Evolutionary conservation across 2,329 filamentous ascomycete genomes (phyloP).

Genomic region (Chaetomiaceae sp.): DNA sequence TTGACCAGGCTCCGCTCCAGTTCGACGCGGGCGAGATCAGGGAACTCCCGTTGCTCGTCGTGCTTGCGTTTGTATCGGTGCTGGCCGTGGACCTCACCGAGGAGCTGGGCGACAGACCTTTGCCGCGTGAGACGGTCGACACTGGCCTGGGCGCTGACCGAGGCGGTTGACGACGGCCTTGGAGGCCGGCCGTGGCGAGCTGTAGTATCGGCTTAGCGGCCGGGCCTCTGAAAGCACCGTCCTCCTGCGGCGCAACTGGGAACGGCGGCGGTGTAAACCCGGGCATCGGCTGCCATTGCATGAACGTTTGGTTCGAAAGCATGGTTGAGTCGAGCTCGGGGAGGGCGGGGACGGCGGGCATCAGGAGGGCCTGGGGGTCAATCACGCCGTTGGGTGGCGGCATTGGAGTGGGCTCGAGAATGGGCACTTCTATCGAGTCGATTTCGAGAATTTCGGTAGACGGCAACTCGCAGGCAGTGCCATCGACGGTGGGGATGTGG

Average conservation of each 20-base stretch:
- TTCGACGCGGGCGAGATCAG: slow-evolving; percentile 46
- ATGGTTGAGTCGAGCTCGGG: slow-evolving; percentile 33
- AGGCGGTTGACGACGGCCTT: slow-evolving; percentile 30
- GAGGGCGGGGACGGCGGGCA: slow-evolving; percentile 15
- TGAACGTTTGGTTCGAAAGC: slow-evolving; percentile 19
- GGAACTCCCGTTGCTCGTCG: slow-evolving; percentile 36
- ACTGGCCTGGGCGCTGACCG: slow-evolving; percentile 23
- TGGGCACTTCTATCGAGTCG: slow-evolving; percentile 42
- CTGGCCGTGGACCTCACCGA: slow-evolving; percentile 46
- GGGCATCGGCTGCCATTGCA: slow-evolving; percentile 29
- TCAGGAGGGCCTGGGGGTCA: slow-evolving; percentile 30
- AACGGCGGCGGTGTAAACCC: slow-evolving; percentile 6
- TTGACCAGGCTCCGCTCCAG: slow-evolving; percentile 41
- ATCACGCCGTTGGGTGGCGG: slow-evolving; percentile 24
- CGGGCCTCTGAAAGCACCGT: slow-evolving; percentile 1
- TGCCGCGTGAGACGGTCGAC: slow-evolving; percentile 33
- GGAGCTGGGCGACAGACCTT: slow-evolving; percentile 43
- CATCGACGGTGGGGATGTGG: slow-evolving; percentile 25
- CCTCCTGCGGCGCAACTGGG: slow-evolving; percentile 5
- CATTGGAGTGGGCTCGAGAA: slow-evolving; percentile 3
- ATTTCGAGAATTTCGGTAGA: slow-evolving; percentile 51
- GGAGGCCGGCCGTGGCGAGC: slow-evolving; percentile 36
- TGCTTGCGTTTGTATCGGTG: slow-evolving; percentile 34
- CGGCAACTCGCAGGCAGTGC: slow-evolving; percentile 39
- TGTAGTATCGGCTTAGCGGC: slow-evolving; percentile 34